Evolutionary conservation across 1,284 basidiomycete genomes (phyloP), one percentile per base, ranked within the genome.

Genomic region (Rhodotorula glutinis): DNA sequence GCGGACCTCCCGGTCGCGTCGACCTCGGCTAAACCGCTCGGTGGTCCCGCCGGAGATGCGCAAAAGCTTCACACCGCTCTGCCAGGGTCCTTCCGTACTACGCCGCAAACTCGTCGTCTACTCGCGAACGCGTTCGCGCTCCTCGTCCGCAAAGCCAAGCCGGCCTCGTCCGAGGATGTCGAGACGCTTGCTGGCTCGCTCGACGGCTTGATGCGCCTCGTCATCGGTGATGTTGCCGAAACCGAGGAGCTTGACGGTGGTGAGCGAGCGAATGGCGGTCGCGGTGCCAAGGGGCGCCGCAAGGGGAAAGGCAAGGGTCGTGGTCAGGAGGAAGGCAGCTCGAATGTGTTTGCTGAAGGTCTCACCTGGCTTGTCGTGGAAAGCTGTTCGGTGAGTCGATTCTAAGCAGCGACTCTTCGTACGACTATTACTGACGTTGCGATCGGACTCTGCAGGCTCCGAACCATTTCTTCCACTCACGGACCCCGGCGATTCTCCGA

Each of bases 91-190:
- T 72, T 73, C 52, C 69, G 72, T 29, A 75, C 74, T 17, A 74
- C 71, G 1, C 75, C 74, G 11, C 74, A 75, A 41, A 74, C 75
- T 0, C 72, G 74, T 23, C 68, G 70, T 13, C 69, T 76, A 0
- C 64, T 76, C n/a, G 73, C 68, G 29, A 73, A 69, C 46, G 63
- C 74, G 21, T 75, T 76, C 60, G 66, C 74, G 10, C 74, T 66
- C 67, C 66, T 76, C 57, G 70, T 75, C 4, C 69, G 75, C 57
- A 73, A 73, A 30, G 67, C 70, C 21, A 61, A 58, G 49, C 66
- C 63, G 23, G n/a, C 60, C 10, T 55, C 61, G 19, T 46, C 43
- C 29, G 54, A 60, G 4, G 63, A 57, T 9, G 40, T 52, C 3
- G 46, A 55, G 10, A 41, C 47, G 27, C 14, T 16, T 7, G 25